phyloP scores from a whole-genome alignment of 371 early-diverging fungal species.

The Thermomucor indicae-seudaticae region DNA sequence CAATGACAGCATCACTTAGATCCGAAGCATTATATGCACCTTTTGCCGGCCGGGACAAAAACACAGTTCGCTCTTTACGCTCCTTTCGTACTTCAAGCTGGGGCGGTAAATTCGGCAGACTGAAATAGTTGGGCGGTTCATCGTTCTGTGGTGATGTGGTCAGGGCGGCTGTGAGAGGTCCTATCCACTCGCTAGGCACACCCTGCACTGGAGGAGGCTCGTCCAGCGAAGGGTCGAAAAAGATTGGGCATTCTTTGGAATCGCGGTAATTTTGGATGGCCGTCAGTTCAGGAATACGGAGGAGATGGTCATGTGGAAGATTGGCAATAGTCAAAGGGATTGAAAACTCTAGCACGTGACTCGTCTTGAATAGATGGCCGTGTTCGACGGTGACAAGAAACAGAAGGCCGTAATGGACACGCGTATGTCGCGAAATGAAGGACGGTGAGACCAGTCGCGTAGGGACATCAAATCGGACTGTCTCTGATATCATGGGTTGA shows the following conservation, averaged over 20 bases:
- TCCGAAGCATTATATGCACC: constrained; percentile 20
- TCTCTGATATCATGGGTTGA: constrained; percentile 9
- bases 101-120: constrained; percentile 28
- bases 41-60: constrained; percentile 26
- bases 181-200: constrained; percentile 17
- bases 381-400: constrained; percentile 25
- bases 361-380: constrained; percentile 30
- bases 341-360: constrained; percentile 23
- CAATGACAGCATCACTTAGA: constrained; percentile 23
- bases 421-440: constrained; percentile 35
- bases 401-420: constrained; percentile 38
- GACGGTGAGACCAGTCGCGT: constrained; percentile 45
- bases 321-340: constrained; percentile 42
- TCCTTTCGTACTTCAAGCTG: constrained; percentile 28
- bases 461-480: constrained; percentile 32
- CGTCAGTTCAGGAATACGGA: constrained; percentile 37
- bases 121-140: constrained; percentile 46
- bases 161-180: constrained; percentile 19
- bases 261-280: constrained; percentile 24
- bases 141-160: constrained; percentile 28
- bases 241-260: constrained; percentile 29
- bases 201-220: constrained; percentile 30
- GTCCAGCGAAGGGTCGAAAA: constrained; percentile 37
- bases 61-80: constrained; percentile 34
- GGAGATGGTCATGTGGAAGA: constrained; percentile 34